These are phyloP conservation scores for Maudiozyma saulgeensis DNA, from an alignment of 805 yeast species.

Conservation along the genomic window DNA sequence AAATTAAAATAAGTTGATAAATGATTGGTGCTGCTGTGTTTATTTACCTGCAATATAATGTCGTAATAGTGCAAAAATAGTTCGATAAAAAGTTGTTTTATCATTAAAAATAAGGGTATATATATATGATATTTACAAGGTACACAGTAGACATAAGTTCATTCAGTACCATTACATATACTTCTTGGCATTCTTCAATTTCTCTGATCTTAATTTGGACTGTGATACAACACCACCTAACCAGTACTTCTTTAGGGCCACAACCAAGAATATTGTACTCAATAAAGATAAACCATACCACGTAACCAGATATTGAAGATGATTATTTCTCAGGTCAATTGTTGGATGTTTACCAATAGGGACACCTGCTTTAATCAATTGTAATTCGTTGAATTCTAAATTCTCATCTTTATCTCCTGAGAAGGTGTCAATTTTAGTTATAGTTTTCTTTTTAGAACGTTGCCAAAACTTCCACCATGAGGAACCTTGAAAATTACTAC, in stretches of 20 bases:
- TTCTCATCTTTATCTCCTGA: constrained; percentile 7
- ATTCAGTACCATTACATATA: constrained; percentile 22
- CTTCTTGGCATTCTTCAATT: constrained; percentile 40
- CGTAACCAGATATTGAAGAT: constrained; percentile 82
- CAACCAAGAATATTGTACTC: constrained; percentile 55
- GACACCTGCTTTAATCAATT: constrained; percentile 71
- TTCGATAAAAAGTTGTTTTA: too few relatives aligned
- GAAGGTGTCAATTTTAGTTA: not conserved
- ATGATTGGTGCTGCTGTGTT: too few relatives aligned
- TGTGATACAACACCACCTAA: constrained; percentile 24
- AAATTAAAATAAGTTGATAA: too few relatives aligned
- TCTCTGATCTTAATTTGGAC: constrained; percentile 31
- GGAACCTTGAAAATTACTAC: not conserved
- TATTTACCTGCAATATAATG: too few relatives aligned
- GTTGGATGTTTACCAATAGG: constrained; percentile 82
- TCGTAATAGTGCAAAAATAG: too few relatives aligned
- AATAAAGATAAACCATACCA: constrained; percentile 86
- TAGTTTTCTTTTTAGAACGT: not conserved
- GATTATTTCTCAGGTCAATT: constrained; percentile 78
- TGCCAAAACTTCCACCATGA: constrained; percentile 28
- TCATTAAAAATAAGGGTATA: not conserved
- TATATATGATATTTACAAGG: not conserved
- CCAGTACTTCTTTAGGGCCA: constrained; percentile 37
- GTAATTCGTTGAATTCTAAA: constrained; percentile 41
- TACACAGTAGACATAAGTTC: not conserved